These are phyloP conservation scores for Pyronema domesticum DNA, from an alignment of 495 filamentous ascomycete species.

Conservation along the genomic window DNA sequence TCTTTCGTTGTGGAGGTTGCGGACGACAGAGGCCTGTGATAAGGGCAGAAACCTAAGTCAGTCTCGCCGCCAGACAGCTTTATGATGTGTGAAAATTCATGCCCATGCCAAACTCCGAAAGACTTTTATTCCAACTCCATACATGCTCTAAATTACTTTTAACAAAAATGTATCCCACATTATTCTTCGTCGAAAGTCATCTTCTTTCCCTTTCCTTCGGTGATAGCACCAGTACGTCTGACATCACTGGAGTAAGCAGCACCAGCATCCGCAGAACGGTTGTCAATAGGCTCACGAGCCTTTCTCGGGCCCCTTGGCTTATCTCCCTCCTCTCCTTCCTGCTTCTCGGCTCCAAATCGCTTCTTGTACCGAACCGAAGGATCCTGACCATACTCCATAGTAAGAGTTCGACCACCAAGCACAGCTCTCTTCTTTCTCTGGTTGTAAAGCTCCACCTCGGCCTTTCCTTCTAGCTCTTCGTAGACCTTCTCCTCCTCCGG, in stretches of 20 bases:
- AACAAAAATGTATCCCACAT: no score
- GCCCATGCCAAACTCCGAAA: no score
- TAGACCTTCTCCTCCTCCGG: constrained; percentile 38
- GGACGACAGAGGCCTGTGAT: no score
- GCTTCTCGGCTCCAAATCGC: constrained; percentile 53
- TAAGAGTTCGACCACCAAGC: constrained; percentile 46
- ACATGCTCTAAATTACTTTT: no score
- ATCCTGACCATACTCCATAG: constrained; percentile 88
- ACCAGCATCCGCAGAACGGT: constrained; percentile 31
- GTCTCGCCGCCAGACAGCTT: no score
- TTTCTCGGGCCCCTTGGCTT: neutral
- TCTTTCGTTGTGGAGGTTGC: no score
- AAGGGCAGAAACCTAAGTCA: no score
- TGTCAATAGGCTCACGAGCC: constrained; percentile 21
- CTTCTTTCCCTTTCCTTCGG: constrained; percentile 61
- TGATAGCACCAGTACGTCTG: constrained; percentile 55
- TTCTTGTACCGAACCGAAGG: constrained; percentile 75
- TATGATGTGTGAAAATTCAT: no score
- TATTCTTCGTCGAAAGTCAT: constrained; percentile 49
- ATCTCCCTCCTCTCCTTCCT: constrained; percentile 20
- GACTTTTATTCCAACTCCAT: no score
- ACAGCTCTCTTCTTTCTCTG: constrained; percentile 33
- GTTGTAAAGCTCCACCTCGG: constrained; percentile 31
- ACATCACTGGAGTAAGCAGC: constrained; percentile 28
- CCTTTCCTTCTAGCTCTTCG: constrained; percentile 40